Base-by-base conservation (phyloP, 306 rosid species). In the Luffa acutangula region DNA sequence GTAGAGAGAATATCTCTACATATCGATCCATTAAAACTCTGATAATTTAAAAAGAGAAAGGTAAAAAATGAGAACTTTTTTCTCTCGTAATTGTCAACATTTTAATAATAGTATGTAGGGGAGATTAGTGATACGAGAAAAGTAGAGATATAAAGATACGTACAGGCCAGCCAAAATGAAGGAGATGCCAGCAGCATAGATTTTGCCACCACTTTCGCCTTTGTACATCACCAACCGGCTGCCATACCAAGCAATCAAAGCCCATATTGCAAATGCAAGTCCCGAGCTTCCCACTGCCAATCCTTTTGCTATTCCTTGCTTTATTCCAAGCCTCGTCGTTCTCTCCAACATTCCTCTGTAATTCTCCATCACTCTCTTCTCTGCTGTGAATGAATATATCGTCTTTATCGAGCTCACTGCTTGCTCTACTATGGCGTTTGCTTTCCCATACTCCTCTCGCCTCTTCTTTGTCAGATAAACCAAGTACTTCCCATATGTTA, bases 211-310 rank as follows among this genome's bases (percentile, higher is more conserved):
- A 63, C 93, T 95, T 88, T 91, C 96, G 62, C 87, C 96, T 85
- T 85, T 92, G 71, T 87, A 87, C 97, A 95, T 95, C 14, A 91
- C 91, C 92, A 95, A 90, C 83, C 73, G 97, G 63, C 98, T 93
- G 36, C 98, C 98, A 78, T 95, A 93, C 98, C 98, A 95, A 85
- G 98, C 95, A 82, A 95, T 92, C 81, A 95, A 88, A 25, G 89
- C 98, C 98, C 98, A 95, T 65, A 93, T 95, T 33, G 92, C 88
- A 79, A 92, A 95, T 11, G 88, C 90, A 1, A 95, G 63, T 42
- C 97, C 98, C 20, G 89, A 89, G 80, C 98, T 91, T 54, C 98
- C 98, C 1, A 95, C 88, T 1, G 97, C 97, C 59, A 93, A 77
- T 15, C 98, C 98, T 81, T 95, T 95, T 1, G 98, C 96, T 25